Base-by-base conservation (phyloP, 2,329 filamentous ascomycete genomes). In the Colletotrichum zoysiae region DNA sequence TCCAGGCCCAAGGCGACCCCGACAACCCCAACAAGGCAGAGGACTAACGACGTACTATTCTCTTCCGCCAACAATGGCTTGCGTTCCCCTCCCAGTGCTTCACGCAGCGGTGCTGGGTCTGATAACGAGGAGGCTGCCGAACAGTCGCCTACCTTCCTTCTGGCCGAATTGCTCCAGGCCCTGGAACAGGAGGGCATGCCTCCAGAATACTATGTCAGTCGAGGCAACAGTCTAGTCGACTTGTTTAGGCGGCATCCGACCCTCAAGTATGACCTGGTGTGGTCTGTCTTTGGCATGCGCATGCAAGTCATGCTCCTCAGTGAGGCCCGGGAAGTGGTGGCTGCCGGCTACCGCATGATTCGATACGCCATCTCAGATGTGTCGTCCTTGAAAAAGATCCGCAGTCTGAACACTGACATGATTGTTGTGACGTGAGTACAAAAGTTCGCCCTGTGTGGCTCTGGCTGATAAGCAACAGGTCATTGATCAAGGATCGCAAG, bases 261-360 rank as follows among this genome's bases (percentile, higher is more conserved):
- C 1, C 87, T 99, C 69, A 99, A 99, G 79, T 98, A 98, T 80
- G 97, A 99, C 81, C 84, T 99, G 60, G 95, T 94, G 1, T 99
- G 96, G 96, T 93, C 95, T 5, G 91, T 97, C 1, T 99, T 99
- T 81, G 96, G 97, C 2, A 83, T 97, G 60, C 90, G 96, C 55
- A 95, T 98, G 85, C 96, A 99, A 82, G 91, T 94, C 76, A 97
- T 99, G 94, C 90, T 99, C 30, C 85, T 99, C 68, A 98, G 95
- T 78, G 95, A 98, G 76, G 98, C 93, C 80, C 91, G 95, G 75
- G 97, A 99, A 83, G 95, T 98, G 14, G 94, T 97, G 33, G 96
- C 96, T 35, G 94, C 96, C 55, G 96, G 94, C 1, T 99, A 98
- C 81, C 89, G 96, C 74, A 92, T 98, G 82, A 95, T 95, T 71